Base-by-base conservation (phyloP, 306 rosid genomes). In the Alnus rubra region DNA sequence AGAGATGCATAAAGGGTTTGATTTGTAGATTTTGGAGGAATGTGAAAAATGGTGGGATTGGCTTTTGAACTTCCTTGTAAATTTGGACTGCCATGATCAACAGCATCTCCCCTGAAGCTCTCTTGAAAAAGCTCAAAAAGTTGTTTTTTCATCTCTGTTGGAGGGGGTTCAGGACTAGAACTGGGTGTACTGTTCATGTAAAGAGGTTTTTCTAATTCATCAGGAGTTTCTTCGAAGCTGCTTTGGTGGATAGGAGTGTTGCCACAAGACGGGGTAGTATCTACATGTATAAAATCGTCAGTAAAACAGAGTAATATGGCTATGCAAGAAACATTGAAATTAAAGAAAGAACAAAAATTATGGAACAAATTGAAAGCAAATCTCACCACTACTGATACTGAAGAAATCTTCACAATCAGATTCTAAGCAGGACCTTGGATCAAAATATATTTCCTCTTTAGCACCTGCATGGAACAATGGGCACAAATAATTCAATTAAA, bases 381-480 rank as follows among this genome's bases (percentile, higher is more conserved):
- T 53, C 74, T 73, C 2, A 88, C 91, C 92, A 33, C 87, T 81
- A 49, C 82, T 83, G 52, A 81, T 83, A 58, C 92, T 88, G 74
- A 76, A 82, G 86, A 48, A 88, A 78, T 88, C 92, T 64, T 88
- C 92, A 48, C 69, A 78, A 23, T 88, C 92, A 48, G 92, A 88
- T 49, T 86, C 89, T 45, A 74, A 18, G 81, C 75, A 58, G 9
- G 78, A 71, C 1, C 70, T 79, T 23, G 86, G 73, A 78, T 82
- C 82, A 37, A 85, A 83, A 28, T 81, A 84, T 47, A 83, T 37
- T 18, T 88, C 91, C 3, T 85, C 84, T 8, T 37, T 69, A 19
- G 50, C 71, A 76, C 88, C 88, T 88, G 50, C 65, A 75, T 11
- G 30, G 73, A 68, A 51, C 69, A 55, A 68, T 31, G 44, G 48